Percentiles rank a stretch among this genome's conserved stretches.
Evolutionary conservation across 1,284 basidiomycete genomes (phyloP).

Genomic region (Farysia itapuensis): DNA sequence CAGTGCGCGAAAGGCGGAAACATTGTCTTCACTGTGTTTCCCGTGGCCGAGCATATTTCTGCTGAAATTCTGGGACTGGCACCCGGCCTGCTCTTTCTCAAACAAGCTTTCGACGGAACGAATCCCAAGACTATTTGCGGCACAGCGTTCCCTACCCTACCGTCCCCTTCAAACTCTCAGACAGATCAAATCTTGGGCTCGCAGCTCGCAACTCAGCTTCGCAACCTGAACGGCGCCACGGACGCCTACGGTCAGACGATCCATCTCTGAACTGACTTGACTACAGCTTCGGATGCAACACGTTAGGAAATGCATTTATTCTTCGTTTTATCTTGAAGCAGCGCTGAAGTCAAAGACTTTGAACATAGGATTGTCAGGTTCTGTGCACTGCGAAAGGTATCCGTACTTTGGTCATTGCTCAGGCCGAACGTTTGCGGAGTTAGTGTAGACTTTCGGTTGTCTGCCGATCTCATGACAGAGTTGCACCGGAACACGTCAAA

Average conservation of each 20-base stretch:
- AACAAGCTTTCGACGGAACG: conserved; percentile 24
- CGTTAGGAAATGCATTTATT: too few species aligned
- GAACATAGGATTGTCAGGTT: too few species aligned
- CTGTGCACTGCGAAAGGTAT: too few species aligned
- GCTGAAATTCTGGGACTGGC: conserved; percentile 27
- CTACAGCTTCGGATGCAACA: too few species aligned
- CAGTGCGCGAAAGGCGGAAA: conserved; percentile 52
- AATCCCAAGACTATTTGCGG: conserved; percentile 28
- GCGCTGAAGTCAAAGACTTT: too few species aligned
- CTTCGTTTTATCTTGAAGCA: too few species aligned
- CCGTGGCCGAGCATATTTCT: conserved; percentile 33
- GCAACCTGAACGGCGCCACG: not conserved
- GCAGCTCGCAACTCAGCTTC: not conserved
- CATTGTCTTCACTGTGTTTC: conserved; percentile 35
- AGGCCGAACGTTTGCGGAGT: too few species aligned
- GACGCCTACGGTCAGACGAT: not conserved
- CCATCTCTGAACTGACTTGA: not conserved
- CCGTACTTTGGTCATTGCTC: too few species aligned
- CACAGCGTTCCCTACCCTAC: not conserved
- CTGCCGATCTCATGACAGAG: too few species aligned
- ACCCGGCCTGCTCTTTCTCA: conserved; percentile 23
- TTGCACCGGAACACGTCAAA: too few species aligned
- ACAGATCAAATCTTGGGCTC: not conserved
- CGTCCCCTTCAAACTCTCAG: not conserved
- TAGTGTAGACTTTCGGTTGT: too few species aligned